These are phyloP conservation scores for Fusarium austroafricanum DNA, from an alignment of 2,329 filamentous ascomycete genomes.

Conservation along the genomic window DNA sequence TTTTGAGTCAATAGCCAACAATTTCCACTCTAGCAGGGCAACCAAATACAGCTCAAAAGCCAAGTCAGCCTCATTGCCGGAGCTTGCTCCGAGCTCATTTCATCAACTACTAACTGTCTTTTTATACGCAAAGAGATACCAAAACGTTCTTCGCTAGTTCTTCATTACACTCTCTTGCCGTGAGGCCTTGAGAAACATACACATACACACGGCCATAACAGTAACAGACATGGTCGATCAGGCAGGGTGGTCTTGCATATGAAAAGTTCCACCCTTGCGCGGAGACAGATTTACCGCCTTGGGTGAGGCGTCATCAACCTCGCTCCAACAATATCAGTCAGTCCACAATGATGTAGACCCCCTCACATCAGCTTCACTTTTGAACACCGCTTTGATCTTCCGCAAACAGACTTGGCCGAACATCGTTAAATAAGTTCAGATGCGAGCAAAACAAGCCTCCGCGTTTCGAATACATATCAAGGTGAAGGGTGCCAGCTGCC, in stretches of 20 bases:
- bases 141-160: neutral
- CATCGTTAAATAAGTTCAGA: neutral
- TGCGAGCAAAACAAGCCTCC: neutral
- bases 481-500: neutral
- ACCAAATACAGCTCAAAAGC: neutral
- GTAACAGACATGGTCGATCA: slow-evolving; percentile 7
- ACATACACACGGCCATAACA: neutral
- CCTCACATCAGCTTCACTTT: slow-evolving; percentile 16
- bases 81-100: slow-evolving; percentile 7
- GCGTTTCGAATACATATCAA: neutral
- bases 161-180: neutral
- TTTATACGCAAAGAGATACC: neutral
- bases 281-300: slow-evolving; percentile 34
- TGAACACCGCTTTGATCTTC: neutral
- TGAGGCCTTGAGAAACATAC: neutral
- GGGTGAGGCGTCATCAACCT: slow-evolving; percentile 43
- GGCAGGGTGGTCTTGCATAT: slow-evolving; percentile 30
- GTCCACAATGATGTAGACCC: slow-evolving; percentile 47
- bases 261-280: slow-evolving; percentile 31
- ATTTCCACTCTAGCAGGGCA: slow-evolving; percentile 7
- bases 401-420: neutral
- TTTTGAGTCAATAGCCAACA: neutral
- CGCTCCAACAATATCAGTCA: slow-evolving; percentile 46
- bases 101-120: neutral
- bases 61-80: slow-evolving; percentile 13